Evolutionary conservation across 2,329 filamentous ascomycete genomes (phyloP).

Genomic region (Fusarium torulosum): DNA sequence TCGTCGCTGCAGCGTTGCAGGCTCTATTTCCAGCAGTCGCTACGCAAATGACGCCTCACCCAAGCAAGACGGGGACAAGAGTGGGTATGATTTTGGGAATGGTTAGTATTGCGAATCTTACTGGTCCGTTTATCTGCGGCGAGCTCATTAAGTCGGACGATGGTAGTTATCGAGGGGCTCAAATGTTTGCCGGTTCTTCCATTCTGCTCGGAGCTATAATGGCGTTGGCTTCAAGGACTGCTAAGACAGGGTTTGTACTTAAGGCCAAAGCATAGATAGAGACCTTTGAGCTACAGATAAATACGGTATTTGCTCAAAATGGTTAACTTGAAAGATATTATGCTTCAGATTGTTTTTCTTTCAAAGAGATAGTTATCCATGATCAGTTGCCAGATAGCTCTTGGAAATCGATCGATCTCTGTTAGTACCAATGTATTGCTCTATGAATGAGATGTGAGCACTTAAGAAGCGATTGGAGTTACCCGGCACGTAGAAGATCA

Average conservation of each 20-base stretch:
- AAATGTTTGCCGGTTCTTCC: slow-evolving; percentile 45
- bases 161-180: slow-evolving; percentile 41
- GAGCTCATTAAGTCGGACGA: slow-evolving; percentile 34
- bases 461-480: not conserved
- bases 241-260: slow-evolving; percentile 32
- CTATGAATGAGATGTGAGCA: not conserved
- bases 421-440: not conserved
- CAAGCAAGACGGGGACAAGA: slow-evolving; percentile 50
- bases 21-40: slow-evolving; percentile 64
- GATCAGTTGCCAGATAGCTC: too few species aligned
- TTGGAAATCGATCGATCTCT: not conserved
- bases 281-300: not conserved
- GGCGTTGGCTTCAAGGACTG: slow-evolving; percentile 33
- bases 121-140: slow-evolving; percentile 48
- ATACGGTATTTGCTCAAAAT: too few species aligned
- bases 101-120: slow-evolving; percentile 49
- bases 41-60: slow-evolving; percentile 55
- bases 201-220: slow-evolving; percentile 43
- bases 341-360: too few species aligned
- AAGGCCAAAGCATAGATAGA: slow-evolving; percentile 24
- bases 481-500: not conserved
- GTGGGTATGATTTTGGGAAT: slow-evolving; percentile 55
- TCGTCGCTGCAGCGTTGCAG: slow-evolving; percentile 63
- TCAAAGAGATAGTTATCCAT: too few species aligned
- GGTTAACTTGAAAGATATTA: too few species aligned